These are phyloP conservation scores for Oleoguttula mirabilis DNA, from an alignment of 495 filamentous ascomycete species.

Conservation along the genomic window DNA sequence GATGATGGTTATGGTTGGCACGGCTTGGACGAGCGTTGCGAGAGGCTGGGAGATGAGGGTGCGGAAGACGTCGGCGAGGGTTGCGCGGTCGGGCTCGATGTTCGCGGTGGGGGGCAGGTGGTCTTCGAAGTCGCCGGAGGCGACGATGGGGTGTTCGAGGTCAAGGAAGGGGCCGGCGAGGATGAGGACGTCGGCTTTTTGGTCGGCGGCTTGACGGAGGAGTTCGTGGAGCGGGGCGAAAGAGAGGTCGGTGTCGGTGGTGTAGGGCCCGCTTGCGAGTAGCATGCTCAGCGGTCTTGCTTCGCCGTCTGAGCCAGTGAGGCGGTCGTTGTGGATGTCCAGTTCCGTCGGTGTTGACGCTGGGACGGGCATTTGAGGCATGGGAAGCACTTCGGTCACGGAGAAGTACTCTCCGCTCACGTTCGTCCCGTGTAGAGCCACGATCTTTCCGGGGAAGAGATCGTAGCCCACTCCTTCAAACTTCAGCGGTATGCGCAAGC, in stretches of 20 bases:
- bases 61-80: slow-evolving; percentile 71
- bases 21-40: slow-evolving; percentile 47
- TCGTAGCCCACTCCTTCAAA: slow-evolving; percentile 58
- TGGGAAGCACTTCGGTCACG: slow-evolving; percentile 59
- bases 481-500: slow-evolving; percentile 66
- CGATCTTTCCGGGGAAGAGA: slow-evolving; percentile 92
- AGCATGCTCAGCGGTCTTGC: slow-evolving; percentile 57
- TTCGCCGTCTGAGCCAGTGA: slow-evolving; percentile 46
- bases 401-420: slow-evolving; percentile 73
- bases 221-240: slow-evolving; percentile 78
- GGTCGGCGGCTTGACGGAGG: slow-evolving; percentile 61
- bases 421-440: slow-evolving; percentile 76
- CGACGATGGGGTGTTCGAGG: slow-evolving; percentile 77
- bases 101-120: slow-evolving; percentile 55
- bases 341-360: slow-evolving; percentile 50
- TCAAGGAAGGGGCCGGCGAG: slow-evolving; percentile 84
- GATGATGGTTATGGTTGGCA: slow-evolving; percentile 68
- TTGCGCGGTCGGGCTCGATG: slow-evolving; percentile 61
- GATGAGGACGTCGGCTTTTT: slow-evolving; percentile 66
- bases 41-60: slow-evolving; percentile 60
- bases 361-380: slow-evolving; percentile 59
- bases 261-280: slow-evolving; percentile 77
- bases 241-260: slow-evolving; percentile 76
- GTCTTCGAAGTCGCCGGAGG: slow-evolving; percentile 71
- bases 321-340: slow-evolving; percentile 50